These are phyloP conservation scores for Podospora fimiseda DNA, from an alignment of 495 filamentous ascomycete species.

Conservation along the genomic window DNA sequence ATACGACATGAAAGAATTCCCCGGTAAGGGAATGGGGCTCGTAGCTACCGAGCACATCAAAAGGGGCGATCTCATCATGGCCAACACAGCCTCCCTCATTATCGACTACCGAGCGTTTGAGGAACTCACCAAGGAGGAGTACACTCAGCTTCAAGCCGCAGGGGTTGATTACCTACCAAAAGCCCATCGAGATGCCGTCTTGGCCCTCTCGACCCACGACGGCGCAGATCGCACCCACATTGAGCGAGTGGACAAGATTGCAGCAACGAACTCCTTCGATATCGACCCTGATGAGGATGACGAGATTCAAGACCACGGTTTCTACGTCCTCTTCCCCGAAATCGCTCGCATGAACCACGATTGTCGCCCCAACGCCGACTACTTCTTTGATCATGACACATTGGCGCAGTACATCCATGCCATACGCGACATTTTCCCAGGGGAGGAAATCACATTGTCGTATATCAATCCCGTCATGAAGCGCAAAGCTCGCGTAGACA, in stretches of 20 bases:
- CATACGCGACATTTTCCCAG: constrained; percentile 26
- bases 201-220: constrained; percentile 27
- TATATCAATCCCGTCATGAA: constrained; percentile 35
- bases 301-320: constrained; percentile 18
- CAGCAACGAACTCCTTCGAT: constrained; percentile 32
- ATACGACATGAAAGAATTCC: constrained; percentile 26
- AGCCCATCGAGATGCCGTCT: constrained; percentile 17
- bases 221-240: constrained; percentile 5
- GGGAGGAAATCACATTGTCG: constrained; percentile 35
- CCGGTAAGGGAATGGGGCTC: constrained; percentile 32
- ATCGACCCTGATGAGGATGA: constrained; percentile 23
- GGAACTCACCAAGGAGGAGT: constrained; percentile 18
- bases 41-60: constrained; percentile 23
- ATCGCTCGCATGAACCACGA: constrained; percentile 41
- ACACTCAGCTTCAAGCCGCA: constrained; percentile 18
- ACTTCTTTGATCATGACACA: constrained; percentile 31
- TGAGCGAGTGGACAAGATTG: constrained; percentile 19
- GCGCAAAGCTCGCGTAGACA: constrained; percentile 19
- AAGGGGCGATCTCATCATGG: constrained; percentile 29
- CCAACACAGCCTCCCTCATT: constrained; percentile 29
- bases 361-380: constrained; percentile 39
- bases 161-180: constrained; percentile 23
- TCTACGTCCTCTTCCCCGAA: constrained; percentile 27
- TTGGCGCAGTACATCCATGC: constrained; percentile 35
- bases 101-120: constrained; percentile 31